A percentile compares a stretch with the other conserved stretches of the same genome.
Evolutionary conservation across 2,329 filamentous ascomycete genomes (phyloP).

Genomic region (Calonectria leucothoes): DNA sequence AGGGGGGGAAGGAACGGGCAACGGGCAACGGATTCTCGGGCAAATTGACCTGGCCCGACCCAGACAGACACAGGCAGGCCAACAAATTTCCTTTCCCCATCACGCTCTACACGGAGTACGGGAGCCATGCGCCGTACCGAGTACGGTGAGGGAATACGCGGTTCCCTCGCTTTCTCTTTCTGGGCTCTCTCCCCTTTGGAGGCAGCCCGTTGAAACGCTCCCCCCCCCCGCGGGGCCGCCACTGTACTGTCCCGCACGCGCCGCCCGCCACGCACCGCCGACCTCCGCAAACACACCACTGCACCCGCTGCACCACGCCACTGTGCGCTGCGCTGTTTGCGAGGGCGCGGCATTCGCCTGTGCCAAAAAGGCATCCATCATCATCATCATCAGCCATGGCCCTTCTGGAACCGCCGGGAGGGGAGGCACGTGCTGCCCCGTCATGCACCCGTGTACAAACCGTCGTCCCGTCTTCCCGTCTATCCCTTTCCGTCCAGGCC

Average conservation of each 20-base stretch:
- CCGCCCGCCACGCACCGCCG: background rate
- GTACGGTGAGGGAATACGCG: background rate
- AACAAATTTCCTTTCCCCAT: background rate
- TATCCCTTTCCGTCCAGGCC: background rate
- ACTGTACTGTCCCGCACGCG: too few relatives aligned
- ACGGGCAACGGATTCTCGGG: background rate
- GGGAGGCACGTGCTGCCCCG: background rate
- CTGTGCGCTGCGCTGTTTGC: background rate
- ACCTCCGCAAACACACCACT: background rate
- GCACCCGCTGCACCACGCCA: background rate
- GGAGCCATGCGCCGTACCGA: background rate
- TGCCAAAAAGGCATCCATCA: too few relatives aligned
- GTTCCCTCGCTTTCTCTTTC: too few relatives aligned
- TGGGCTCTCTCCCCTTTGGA: background rate
- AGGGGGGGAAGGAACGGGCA: background rate
- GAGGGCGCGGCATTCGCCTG: background rate
- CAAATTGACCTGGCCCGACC: background rate
- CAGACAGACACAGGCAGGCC: background rate
- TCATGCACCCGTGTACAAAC: slow-evolving; percentile 13
- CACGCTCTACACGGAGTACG: background rate
- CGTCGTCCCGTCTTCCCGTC: background rate
- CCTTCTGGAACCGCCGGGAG: background rate
- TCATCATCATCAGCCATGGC: background rate
- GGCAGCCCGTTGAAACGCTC: background rate
- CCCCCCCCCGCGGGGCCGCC: background rate